Conservation (phyloP, 1,139 yeast genomes). For the Hyphopichia burtonii region DNA sequence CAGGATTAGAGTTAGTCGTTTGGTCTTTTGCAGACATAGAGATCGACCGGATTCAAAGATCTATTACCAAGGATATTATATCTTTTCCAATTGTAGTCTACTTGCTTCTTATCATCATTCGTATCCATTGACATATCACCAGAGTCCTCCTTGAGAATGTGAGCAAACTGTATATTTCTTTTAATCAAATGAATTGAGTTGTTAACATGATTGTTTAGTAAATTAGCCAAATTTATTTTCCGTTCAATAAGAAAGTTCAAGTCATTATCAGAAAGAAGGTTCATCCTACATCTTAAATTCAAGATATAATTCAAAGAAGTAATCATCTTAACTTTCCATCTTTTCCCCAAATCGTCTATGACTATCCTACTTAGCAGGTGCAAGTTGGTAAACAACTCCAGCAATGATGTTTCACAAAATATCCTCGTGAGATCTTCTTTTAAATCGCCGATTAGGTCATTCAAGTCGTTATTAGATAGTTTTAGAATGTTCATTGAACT, state of each 20-base stretch:
- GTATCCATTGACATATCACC: slow-evolving; percentile 5
- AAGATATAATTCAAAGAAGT: slow-evolving; percentile 9
- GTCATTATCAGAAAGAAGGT: slow-evolving; percentile 5
- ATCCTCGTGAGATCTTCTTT: slow-evolving; percentile 7
- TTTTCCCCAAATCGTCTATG: neutral
- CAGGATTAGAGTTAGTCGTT: neutral
- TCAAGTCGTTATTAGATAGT: slow-evolving; percentile 13
- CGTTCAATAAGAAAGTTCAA: neutral
- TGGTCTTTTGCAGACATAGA: slow-evolving; percentile 9
- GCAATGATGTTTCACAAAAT: slow-evolving; percentile 6
- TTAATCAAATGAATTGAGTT: neutral
- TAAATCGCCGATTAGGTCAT: slow-evolving; percentile 10
- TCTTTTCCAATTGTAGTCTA: slow-evolving; percentile 4
- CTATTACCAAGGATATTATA: slow-evolving; percentile 4
- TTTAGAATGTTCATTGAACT: slow-evolving; percentile 13
- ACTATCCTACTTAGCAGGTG: neutral
- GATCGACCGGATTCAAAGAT: slow-evolving; percentile 4
- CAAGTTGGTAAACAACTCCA: slow-evolving; percentile 4
- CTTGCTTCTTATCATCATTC: slow-evolving; percentile 1
- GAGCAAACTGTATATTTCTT: neutral
- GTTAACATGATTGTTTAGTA: neutral
- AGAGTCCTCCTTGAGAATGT: slow-evolving; percentile 8
- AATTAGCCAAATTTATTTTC: slow-evolving; percentile 1
- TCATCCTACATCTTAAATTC: slow-evolving; percentile 7
- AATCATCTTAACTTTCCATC: slow-evolving; percentile 12